Percentiles rank a stretch among this genome's conserved stretches.
phyloP scores from a whole-genome alignment of 441 rosid genomes.

The Viola pubescens region DNA sequence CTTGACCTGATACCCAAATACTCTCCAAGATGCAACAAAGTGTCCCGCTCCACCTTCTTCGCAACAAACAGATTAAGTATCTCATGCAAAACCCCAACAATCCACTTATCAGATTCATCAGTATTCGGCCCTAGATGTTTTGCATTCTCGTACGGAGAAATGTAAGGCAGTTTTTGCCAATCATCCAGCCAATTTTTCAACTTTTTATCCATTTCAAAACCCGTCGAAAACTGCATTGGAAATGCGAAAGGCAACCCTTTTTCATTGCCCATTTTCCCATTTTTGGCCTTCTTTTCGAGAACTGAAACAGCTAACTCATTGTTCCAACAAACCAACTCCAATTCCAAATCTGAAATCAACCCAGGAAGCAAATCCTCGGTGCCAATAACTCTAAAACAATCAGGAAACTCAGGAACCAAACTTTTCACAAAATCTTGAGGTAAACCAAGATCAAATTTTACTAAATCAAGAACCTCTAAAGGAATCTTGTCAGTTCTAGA shows the following conservation, averaged over 20 bases:
- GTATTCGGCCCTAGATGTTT: slow-evolving; percentile 47
- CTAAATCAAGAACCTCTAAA: slow-evolving; percentile 39
- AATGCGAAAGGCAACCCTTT: slow-evolving; percentile 49
- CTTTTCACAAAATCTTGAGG: slow-evolving; percentile 42
- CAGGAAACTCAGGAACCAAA: slow-evolving; percentile 69
- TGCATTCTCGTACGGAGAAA: slow-evolving; percentile 71
- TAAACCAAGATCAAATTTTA: slow-evolving; percentile 73
- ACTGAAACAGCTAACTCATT: slow-evolving; percentile 48
- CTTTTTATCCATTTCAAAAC: slow-evolving; percentile 65
- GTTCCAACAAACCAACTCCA: slow-evolving; percentile 85
- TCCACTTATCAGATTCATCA: slow-evolving; percentile 83
- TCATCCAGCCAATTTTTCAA: slow-evolving; percentile 60
- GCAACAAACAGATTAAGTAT: slow-evolving; percentile 60
- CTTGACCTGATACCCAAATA: slow-evolving; percentile 67
- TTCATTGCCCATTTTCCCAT: slow-evolving; percentile 21
- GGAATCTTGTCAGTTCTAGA: slow-evolving; percentile 54
- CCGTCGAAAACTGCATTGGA: slow-evolving; percentile 49
- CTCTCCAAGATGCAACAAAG: slow-evolving; percentile 55
- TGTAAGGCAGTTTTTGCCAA: slow-evolving; percentile 81
- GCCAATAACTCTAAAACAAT: slow-evolving; percentile 50
- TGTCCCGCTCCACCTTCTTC: slow-evolving; percentile 60
- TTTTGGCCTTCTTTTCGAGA: slow-evolving; percentile 45
- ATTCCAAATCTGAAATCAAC: slow-evolving; percentile 22
- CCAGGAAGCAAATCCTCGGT: slow-evolving; percentile 11
- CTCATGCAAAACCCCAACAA: slow-evolving; percentile 62